A percentile compares a stretch with the other conserved stretches of the same genome.
phyloP scores from a whole-genome alignment of 306 rosid species.

The Vicia faba region DNA sequence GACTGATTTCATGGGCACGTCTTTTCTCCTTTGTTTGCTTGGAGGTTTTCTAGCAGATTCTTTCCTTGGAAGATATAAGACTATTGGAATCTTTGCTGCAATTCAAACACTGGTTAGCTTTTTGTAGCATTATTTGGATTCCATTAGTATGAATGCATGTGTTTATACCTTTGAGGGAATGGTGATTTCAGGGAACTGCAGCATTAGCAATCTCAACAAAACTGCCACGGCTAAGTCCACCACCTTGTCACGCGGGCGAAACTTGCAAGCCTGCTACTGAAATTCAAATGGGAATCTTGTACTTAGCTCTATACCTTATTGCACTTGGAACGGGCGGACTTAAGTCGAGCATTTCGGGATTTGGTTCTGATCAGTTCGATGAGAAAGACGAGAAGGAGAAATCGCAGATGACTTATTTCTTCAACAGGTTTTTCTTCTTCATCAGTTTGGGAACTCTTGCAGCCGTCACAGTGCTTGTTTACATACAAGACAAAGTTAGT shows the following conservation, averaged over 20 bases:
- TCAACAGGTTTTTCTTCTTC: constrained; percentile 79
- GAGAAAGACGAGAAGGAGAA: constrained; percentile 85
- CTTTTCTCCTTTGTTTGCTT: constrained; percentile 81
- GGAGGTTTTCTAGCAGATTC: constrained; percentile 96
- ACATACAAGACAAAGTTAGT: constrained; percentile 82
- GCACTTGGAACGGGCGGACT: constrained; percentile 90
- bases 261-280: constrained; percentile 66
- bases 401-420: constrained; percentile 81
- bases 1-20: constrained; percentile 86
- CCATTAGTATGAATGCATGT: background rate
- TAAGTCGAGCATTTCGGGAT: constrained; percentile 93
- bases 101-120: constrained; percentile 62
- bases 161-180: background rate
- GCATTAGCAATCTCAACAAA: constrained; percentile 70
- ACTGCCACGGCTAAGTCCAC: constrained; percentile 71
- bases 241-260: constrained; percentile 53
- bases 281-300: constrained; percentile 80
- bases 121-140: no score
- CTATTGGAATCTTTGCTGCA: constrained; percentile 75
- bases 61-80: constrained; percentile 83
- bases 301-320: constrained; percentile 65
- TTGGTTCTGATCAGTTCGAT: constrained; percentile 89
- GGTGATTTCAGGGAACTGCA: constrained; percentile 64
- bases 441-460: constrained; percentile 75
- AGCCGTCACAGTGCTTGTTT: constrained; percentile 92